Base-by-base conservation (phyloP, 192 early-diverging fungal genomes). In the Globomyces pollinis-pini region DNA sequence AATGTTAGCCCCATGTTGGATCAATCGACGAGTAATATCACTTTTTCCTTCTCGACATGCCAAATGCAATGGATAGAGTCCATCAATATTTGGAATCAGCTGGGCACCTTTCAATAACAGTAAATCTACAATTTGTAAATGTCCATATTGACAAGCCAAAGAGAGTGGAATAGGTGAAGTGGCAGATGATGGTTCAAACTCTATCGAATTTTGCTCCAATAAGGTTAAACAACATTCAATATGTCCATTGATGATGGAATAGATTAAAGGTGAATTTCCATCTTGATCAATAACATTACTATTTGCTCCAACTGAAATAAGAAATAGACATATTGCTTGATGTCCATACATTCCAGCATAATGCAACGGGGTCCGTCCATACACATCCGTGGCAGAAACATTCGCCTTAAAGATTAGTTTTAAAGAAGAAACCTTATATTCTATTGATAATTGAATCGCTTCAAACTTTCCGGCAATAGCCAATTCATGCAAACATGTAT, bases 341-440 rank as follows among this genome's bases (percentile, higher is more conserved):
- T 87, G 82, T 15, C 92, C 94, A 60, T 93, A 84, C 86, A 98
- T 93, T 9, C 90, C 83, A 0, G 89, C 90, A 63, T 99, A 99
- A 66, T 99, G 96, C 30, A 96, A 59, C 2, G 94, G 85, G 16
- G 81, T 86, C 41, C 94, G 71, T 47, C 87, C 91, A 68, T 96
- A 97, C 34, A 91, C 86, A 67, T 99, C 96, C 20, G 58, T 41
- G 21, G 59, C 63, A 23, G 70, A 57, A 36, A 71, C 51, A 38
- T 63, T 68, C n/a, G 69, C 74, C 3, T 65, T 65, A n/a, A n/a
- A n/a, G n/a, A n/a, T n/a, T n/a, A n/a, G n/a, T n/a, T n/a, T n/a
- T n/a, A n/a, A n/a, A n/a, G n/a, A n/a, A n/a, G n/a, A n/a, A n/a
- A n/a, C n/a, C n/a, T n/a, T n/a, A 30, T 54, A 51, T 36, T 74